Evolutionary conservation across 2,329 filamentous ascomycete species (phyloP).

Genomic region (Calonectria crousiana): DNA sequence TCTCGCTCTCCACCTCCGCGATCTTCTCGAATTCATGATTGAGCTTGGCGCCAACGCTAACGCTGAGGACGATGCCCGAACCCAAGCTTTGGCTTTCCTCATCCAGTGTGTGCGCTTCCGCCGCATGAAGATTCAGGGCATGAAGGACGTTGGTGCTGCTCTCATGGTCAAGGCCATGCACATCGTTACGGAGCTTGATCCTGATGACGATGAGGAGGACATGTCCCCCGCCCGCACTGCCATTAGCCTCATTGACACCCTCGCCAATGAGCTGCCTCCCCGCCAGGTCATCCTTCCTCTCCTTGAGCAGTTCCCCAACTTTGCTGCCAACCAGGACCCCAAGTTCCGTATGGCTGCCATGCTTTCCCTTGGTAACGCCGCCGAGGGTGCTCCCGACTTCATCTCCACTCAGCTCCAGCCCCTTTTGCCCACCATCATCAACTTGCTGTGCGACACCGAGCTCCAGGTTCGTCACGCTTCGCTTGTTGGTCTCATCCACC

Average conservation of each 20-base stretch:
- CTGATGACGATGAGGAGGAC: slow-evolving; percentile 82
- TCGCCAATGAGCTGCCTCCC: slow-evolving; percentile 88
- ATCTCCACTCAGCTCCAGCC: slow-evolving; percentile 91
- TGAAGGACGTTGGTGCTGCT: slow-evolving; percentile 85
- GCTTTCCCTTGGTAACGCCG: slow-evolving; percentile 90
- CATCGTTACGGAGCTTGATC: slow-evolving; percentile 89
- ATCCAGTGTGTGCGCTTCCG: slow-evolving; percentile 93
- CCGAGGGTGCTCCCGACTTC: slow-evolving; percentile 97
- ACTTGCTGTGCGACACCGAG: slow-evolving; percentile 86
- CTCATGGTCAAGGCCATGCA: slow-evolving; percentile 90
- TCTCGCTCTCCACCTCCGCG: slow-evolving; percentile 86
- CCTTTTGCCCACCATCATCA: slow-evolving; percentile 87
- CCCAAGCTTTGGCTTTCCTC: slow-evolving; percentile 92
- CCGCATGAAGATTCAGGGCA: slow-evolving; percentile 93
- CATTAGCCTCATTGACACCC: slow-evolving; percentile 87
- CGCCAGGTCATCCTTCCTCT: slow-evolving; percentile 95
- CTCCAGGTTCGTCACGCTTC: slow-evolving; percentile 87
- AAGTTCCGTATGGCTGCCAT: slow-evolving; percentile 91
- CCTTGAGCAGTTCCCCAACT: slow-evolving; percentile 85
- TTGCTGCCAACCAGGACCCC: slow-evolving; percentile 79
- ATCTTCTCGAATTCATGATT: slow-evolving; percentile 94
- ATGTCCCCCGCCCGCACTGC: slow-evolving; percentile 85
- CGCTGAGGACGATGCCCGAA: slow-evolving; percentile 85
- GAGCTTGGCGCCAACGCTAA: slow-evolving; percentile 82
- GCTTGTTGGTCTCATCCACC: slow-evolving; percentile 86